Evolutionary conservation across 306 rosid genomes (phyloP), one percentile per base, ranked within the genome.

Genomic region (Psophocarpus tetragonolobus): DNA sequence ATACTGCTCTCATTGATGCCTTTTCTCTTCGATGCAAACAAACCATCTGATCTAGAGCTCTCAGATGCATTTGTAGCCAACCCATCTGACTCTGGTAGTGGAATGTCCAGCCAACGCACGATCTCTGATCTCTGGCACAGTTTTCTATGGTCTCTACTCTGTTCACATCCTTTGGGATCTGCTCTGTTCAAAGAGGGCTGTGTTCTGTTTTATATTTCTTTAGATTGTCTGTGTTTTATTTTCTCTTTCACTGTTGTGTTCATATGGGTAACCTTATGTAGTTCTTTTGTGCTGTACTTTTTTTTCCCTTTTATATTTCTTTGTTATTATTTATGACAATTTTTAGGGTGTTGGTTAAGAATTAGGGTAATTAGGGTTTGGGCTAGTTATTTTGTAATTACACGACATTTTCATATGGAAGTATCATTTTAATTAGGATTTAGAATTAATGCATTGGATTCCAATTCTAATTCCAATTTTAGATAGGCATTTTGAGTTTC

Each of bases 341-440:
- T 51, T 18, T 33, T 32, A 20, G 26, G 36, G 51, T 21, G 51
- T 47, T 33, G 63, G 39, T 32, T 41, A 50, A 64, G 66, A 65
- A 36, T 76, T 33, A n/a, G 35, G 36, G 26, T n/a, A n/a, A n/a
- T n/a, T n/a, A 75, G 24, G 45, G 65, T 57, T 20, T 41, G 54
- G 1, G 27, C 42, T 60, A 12, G 67, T 53, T 77, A 11, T 77
- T 21, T 18, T 50, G 39, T 26, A 66, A 53, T 66, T 38, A 26
- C 44, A 56, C 27, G 58, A 68, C 38, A 38, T 53, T 77, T 53
- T 51, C 18, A 6, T 27, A 17, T 68, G 13, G 36, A 11, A 20
- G 60, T 68, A 20, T 57, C 36, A 77, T 68, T 77, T 27, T 68
- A 67, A 39, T 53, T 67, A 51, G 51, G 35, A 14, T 32, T 72